A percentile compares a stretch with the other conserved stretches of the same genome.
These are phyloP conservation scores for Chrysoporthe deuterocubensis DNA, from an alignment of 2,329 filamentous ascomycete species.

Conservation along the genomic window DNA sequence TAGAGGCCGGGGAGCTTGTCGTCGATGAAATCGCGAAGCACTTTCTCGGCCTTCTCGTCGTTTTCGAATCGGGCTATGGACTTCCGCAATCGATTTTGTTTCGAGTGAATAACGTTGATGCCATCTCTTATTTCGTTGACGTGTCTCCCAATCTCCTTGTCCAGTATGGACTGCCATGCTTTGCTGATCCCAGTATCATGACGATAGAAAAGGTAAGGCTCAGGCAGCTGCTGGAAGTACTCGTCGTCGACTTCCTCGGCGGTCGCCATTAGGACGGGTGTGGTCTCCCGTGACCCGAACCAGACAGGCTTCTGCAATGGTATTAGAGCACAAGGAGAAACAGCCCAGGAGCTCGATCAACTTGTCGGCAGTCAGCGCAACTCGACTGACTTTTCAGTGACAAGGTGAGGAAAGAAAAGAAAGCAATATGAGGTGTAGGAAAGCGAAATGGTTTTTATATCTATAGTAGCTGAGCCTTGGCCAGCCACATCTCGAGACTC, in stretches of 20 bases:
- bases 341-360: neutral
- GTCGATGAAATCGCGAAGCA: neutral
- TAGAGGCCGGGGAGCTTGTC: neutral
- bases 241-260: neutral
- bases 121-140: neutral
- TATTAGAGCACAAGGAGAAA: neutral
- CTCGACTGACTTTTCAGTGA: neutral
- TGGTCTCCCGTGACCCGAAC: neutral
- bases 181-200: neutral
- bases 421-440: neutral
- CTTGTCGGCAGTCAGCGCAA: neutral
- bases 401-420: neutral
- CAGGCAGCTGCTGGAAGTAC: neutral
- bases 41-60: neutral
- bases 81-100: neutral
- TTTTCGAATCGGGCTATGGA: neutral
- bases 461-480: neutral
- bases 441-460: neutral
- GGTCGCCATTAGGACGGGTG: neutral
- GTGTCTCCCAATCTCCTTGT: neutral
- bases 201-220: neutral
- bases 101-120: neutral
- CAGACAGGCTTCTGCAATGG: neutral
- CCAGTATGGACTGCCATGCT: neutral
- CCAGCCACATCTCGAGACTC: neutral